Base-by-base conservation (phyloP, 495 filamentous ascomycete genomes). In the Neurospora terricola region DNA sequence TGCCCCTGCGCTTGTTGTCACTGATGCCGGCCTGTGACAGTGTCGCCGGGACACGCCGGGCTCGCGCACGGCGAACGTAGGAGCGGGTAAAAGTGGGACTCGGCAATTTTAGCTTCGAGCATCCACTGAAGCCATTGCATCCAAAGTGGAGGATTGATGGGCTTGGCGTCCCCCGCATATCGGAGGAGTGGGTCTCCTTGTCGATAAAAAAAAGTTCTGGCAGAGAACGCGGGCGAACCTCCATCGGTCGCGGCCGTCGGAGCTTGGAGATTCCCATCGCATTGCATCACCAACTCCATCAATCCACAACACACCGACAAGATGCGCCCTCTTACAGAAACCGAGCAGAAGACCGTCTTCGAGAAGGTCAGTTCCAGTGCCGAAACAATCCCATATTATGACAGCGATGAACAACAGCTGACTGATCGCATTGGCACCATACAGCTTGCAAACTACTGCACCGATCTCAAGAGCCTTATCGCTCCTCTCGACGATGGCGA, bases 311-410 rank as follows among this genome's bases (percentile, higher is more conserved):
- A 70, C 43, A 38, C 69, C 38, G 70, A 59, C 75, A 83, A 73
- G 23, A 94, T 94, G 92, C 89, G 92, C 70, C 85, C 90, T 70
- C 86, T 94, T 70, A 93, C 91, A 23, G 92, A 94, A 79, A 77
- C 83, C 73, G 92, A 94, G 76, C 91, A 89, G 36, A 85, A 90
- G 72, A 88, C 86, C 0, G 88, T 96, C 73, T 94, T 97, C 81
- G 82, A 87, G 70, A 97, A 97, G 74, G 76, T 77, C 69, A 4
- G 39, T 69, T n/a, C 18, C 11, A 5, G 23, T 62, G 23, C 14
- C 27, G 14, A 34, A 62, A 30, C 23, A 30, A 62, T 30, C 12
- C 7, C 54, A 23, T 10, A n/a, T 23, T 23, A 12, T 12, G 5
- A 27, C 21, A 23, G 23, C 5, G 10, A 54, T 23, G 45, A 62